A percentile compares a stretch with the other conserved stretches of the same genome.
These are phyloP conservation scores for Suhomyces sp. DNA, from an alignment of 805 yeast species.

Conservation along the genomic window DNA sequence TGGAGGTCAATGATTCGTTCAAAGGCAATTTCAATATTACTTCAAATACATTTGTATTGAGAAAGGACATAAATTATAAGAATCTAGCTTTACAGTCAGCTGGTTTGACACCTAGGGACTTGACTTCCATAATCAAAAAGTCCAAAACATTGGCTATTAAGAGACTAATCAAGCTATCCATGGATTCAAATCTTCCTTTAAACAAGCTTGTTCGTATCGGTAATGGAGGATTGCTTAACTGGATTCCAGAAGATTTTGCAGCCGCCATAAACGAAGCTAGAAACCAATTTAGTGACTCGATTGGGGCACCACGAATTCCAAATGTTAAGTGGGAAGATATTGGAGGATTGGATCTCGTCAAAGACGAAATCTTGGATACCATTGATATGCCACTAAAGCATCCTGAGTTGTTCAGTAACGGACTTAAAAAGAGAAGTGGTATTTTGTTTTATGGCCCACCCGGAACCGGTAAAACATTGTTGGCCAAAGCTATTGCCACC, in stretches of 20 bases:
- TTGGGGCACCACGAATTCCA: constrained; percentile 96
- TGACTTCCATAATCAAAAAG: constrained; percentile 63
- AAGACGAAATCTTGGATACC: constrained; percentile 90
- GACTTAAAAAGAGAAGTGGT: constrained; percentile 92
- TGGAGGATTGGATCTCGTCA: constrained; percentile 89
- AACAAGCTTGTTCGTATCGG: constrained; percentile 40
- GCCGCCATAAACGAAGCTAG: constrained; percentile 77
- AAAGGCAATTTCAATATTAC: constrained; percentile 14
- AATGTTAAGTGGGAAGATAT: constrained; percentile 96
- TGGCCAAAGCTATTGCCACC: constrained; percentile 97
- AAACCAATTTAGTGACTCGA: constrained; percentile 84
- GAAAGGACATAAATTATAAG: constrained; percentile 44
- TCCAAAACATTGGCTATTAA: constrained; percentile 59
- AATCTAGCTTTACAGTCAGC: constrained; percentile 83
- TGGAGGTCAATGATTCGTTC: constrained; percentile 26
- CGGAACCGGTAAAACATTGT: constrained; percentile 93
- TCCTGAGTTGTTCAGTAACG: constrained; percentile 84
- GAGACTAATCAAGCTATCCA: constrained; percentile 39
- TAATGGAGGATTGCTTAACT: constrained; percentile 52
- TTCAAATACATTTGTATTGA: constrained; percentile 18
- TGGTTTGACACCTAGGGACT: constrained; percentile 84
- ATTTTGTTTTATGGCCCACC: constrained; percentile 97
- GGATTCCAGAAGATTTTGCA: constrained; percentile 62
- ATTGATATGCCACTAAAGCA: constrained; percentile 93
- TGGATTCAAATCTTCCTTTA: constrained; percentile 14